Percentiles rank a stretch among this genome's conserved stretches.
Evolutionary conservation across 805 yeast species (phyloP).

Genomic region (Saccharomycopsis oosterbeekiorum): DNA sequence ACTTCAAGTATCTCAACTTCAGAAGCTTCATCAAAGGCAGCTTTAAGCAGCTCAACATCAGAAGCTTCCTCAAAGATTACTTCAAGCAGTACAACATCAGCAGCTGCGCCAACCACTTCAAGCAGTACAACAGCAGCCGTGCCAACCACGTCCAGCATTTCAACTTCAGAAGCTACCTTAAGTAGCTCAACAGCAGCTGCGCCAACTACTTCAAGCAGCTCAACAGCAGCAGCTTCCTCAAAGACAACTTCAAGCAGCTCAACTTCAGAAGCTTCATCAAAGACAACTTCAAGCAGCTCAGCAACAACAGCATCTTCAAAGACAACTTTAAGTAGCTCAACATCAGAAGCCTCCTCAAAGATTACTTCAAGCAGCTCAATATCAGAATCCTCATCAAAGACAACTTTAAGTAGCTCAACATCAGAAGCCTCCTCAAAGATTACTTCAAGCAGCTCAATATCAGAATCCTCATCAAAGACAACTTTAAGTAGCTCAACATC

Average conservation of each 20-base stretch:
- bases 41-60: not conserved
- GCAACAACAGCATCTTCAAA: not conserved
- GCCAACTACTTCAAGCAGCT: not conserved
- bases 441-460: not conserved
- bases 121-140: constrained; percentile 22
- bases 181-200: not conserved
- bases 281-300: not conserved
- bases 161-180: not conserved
- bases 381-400: not conserved
- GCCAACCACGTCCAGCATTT: constrained; percentile 17
- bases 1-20: constrained; percentile 4
- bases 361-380: not conserved
- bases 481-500: not conserved
- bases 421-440: too few relatives aligned
- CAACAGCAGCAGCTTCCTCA: not conserved
- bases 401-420: not conserved
- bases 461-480: not conserved
- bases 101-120: not conserved
- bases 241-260: not conserved
- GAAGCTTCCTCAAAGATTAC: not conserved
- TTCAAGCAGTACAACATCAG: not conserved
- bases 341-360: not conserved
- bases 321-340: not conserved
- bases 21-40: too few relatives aligned
- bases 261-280: not conserved